Base-by-base conservation (phyloP, 129 eudicot species). In the Scalesia atractyloides region DNA sequence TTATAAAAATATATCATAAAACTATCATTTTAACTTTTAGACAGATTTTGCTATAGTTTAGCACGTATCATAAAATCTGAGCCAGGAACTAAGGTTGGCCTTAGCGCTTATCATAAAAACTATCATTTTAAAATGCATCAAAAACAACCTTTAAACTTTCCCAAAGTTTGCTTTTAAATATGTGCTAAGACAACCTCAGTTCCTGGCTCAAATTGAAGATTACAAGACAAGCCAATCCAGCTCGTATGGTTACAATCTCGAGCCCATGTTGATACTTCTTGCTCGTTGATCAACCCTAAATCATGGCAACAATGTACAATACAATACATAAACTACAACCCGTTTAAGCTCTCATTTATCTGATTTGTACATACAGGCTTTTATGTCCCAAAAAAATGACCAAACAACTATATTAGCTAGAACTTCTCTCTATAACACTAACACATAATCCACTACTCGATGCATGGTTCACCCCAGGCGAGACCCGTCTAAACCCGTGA, bases 321-420 rank as follows among this genome's bases (percentile, higher is more conserved):
- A 69, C 47, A 77, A 69, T 43, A 33, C 67, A 64, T 64, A 63
- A 63, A 57, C 50, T 46, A 64, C 77, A 71, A 49, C 61, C 66
- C 12, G 22, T 64, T 13, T 43, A 70, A 30, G 73, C 19, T 50
- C 68, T 34, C 61, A 71, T 39, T 49, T 56, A 69, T 78, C 41
- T 77, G 46, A 66, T 77, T 20, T 70, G 62, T 49, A 70, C 75
- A 69, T 59, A 68, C 49, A 47, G 37, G 51, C 30, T 66, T 66
- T 44, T 36, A 43, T 68, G 58, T 57, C 68, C 43, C 61, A 68
- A 77, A 77, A 61, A 69, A 61, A 56, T 69, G 64, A 49, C 76
- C 52, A 69, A 62, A 73, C 37, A 51, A 39, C 48, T 76, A 53
- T 26, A 41, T 41, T 46, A 60, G 64, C 76, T 77, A 52, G 37